A percentile compares a stretch with the other conserved stretches of the same genome.
phyloP scores from a whole-genome alignment of 2,329 filamentous ascomycete species.

The Whalleya microplaca region DNA sequence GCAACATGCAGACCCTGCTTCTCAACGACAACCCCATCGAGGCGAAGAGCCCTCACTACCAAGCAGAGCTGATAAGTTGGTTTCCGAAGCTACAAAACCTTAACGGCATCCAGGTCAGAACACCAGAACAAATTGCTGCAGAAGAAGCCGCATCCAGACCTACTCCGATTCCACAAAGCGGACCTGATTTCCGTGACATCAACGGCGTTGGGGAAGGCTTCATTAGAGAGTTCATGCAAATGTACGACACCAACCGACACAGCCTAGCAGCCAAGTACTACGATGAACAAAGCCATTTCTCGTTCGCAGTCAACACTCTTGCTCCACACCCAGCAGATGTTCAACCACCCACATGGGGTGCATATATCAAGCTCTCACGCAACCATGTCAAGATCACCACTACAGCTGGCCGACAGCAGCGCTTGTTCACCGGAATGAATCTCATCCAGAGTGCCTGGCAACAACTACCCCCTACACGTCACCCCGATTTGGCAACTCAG shows the following conservation, averaged over 20 bases:
- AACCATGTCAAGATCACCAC: conserved; percentile 75
- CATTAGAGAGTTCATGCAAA: conserved; percentile 71
- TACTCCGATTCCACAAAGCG: conserved; percentile 63
- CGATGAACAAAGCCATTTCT: conserved; percentile 76
- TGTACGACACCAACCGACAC: conserved; percentile 73
- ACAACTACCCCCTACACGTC: conserved; percentile 70
- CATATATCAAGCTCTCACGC: conserved; percentile 77
- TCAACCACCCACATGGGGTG: conserved; percentile 63
- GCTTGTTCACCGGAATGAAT: conserved; percentile 66
- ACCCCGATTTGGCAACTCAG: conserved; percentile 71
- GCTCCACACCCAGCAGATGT: conserved; percentile 53
- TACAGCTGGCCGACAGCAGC: conserved; percentile 62
- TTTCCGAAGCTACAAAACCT: conserved; percentile 80
- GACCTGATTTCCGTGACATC: conserved; percentile 74
- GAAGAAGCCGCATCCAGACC: conserved; percentile 53
- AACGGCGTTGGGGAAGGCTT: conserved; percentile 76
- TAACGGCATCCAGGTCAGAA: conserved; percentile 75
- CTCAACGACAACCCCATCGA: conserved; percentile 78
- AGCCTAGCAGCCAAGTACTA: conserved; percentile 70
- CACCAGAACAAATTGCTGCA: conserved; percentile 68
- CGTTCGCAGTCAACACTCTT: conserved; percentile 70
- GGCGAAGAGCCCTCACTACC: conserved; percentile 60
- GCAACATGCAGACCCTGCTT: conserved; percentile 78
- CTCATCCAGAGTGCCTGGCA: conserved; percentile 72
- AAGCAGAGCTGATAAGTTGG: conserved; percentile 74